These are phyloP conservation scores for Candida bentonensis DNA, from an alignment of 805 yeast species.

Conservation along the genomic window DNA sequence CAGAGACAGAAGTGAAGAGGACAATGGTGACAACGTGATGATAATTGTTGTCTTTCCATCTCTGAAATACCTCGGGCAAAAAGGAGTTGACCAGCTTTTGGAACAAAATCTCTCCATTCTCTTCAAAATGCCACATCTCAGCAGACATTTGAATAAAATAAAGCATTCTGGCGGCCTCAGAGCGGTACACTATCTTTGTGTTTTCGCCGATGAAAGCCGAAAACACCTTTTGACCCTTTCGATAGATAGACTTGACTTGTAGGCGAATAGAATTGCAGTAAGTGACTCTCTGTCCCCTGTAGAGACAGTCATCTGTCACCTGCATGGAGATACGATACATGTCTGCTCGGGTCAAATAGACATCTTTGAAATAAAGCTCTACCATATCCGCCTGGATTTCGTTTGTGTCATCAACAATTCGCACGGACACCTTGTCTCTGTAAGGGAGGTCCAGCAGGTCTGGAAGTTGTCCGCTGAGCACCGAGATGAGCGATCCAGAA, in stretches of 20 bases:
- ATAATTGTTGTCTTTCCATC: slow-evolving; percentile 77
- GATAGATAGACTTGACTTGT: slow-evolving; percentile 45
- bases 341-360: slow-evolving; percentile 73
- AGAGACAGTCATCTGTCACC: slow-evolving; percentile 49
- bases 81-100: slow-evolving; percentile 85
- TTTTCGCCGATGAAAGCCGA: slow-evolving; percentile 61
- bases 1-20: slow-evolving; percentile 68
- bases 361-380: slow-evolving; percentile 69
- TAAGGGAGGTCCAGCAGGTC: slow-evolving; percentile 44
- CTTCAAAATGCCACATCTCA: slow-evolving; percentile 98
- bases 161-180: slow-evolving; percentile 76
- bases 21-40: slow-evolving; percentile 88
- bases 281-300: slow-evolving; percentile 47
- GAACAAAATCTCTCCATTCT: slow-evolving; percentile 86
- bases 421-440: slow-evolving; percentile 50
- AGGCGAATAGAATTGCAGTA: slow-evolving; percentile 55
- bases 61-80: slow-evolving; percentile 74
- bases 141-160: slow-evolving; percentile 78
- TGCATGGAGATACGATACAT: slow-evolving; percentile 75
- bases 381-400: slow-evolving; percentile 64
- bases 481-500: slow-evolving; percentile 8
- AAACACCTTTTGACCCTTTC: slow-evolving; percentile 52
- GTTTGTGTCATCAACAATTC: slow-evolving; percentile 25
- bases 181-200: slow-evolving; percentile 74
- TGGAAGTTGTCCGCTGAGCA: slow-evolving; percentile 11